Base-by-base conservation (phyloP, 208 protist species). In the Crithidia expoeki region DNA sequence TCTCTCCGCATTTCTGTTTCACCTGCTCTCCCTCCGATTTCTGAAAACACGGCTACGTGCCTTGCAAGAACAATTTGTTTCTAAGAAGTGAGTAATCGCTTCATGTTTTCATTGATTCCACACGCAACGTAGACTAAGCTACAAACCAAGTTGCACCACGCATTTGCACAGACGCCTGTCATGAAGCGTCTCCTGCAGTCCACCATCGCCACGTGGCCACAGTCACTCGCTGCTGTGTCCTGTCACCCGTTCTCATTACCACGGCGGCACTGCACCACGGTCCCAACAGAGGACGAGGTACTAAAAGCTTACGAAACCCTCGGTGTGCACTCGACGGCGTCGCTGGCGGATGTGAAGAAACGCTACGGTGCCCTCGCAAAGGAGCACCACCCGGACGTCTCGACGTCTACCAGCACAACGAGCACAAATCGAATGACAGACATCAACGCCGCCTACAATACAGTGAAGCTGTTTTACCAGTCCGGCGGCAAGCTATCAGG, bases 381-480 rank as follows among this genome's bases (percentile, higher is more conserved):
- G 76, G 68, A 92, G 69, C 90, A 97, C 63, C 93, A 97, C 79
- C 93, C 93, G 1, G 93, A 97, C 57, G 85, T 96, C 9, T 76
- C 83, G 19, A 72, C 52, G 21, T 73, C 56, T 40, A 69, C 62
- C 25, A 40, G 36, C 21, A 19, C 25, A 4, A 72, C 72, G n/a
- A 72, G 64, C 61, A 83, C 76, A 1, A 80, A 52, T 30, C 81
- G 79, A 21, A 96, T 96, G 91, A 85, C 84, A 12, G 84, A 92
- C 66, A 96, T 96, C 57, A 96, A 96, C 74, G 74, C 81, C 49
- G 91, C 91, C 19, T 96, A 96, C 74, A 84, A 80, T 28, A 92
- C 83, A 12, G 76, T 94, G 11, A 88, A 67, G 47, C 76, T 61
- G n/a, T 93, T 96, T 52, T 81, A 90, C 69, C 89, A 92, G 34